Conservation (phyloP, 169 alveolate genomes). For the Cystoisospora suis region DNA sequence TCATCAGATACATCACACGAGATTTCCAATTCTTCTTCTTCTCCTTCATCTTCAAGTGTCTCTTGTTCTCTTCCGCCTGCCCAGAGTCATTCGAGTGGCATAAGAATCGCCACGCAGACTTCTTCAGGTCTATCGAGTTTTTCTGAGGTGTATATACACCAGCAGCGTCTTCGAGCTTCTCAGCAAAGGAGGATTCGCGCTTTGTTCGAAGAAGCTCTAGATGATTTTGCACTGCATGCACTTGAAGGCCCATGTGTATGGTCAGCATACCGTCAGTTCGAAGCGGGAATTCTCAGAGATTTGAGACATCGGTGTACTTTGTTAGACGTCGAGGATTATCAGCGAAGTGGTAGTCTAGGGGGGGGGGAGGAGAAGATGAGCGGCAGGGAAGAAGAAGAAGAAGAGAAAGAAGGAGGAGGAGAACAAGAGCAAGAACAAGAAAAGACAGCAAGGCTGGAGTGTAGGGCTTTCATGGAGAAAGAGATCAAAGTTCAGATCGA, state of each 20-base stretch:
- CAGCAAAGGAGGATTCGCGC: background rate
- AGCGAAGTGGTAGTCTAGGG: background rate
- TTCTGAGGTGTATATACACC: too few relatives aligned
- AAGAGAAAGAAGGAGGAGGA: background rate
- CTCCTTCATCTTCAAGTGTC: too few relatives aligned
- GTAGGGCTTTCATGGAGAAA: background rate
- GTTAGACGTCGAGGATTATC: background rate
- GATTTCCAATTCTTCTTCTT: too few relatives aligned
- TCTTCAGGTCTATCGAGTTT: too few relatives aligned
- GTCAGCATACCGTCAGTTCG: conserved; percentile 53
- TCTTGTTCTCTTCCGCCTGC: too few relatives aligned
- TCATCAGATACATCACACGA: too few relatives aligned
- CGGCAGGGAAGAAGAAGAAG: background rate
- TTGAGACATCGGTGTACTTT: background rate
- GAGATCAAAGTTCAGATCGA: conserved; percentile 27
- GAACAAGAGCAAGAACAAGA: background rate
- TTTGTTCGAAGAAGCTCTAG: conserved; percentile 31
- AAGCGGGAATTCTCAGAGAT: background rate
- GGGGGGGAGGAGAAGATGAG: background rate
- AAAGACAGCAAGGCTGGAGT: background rate
- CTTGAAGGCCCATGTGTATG: conserved; percentile 50
- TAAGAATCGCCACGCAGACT: too few relatives aligned
- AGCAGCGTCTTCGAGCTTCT: background rate
- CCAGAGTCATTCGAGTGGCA: too few relatives aligned
- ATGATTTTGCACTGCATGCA: conserved; percentile 45